Percentiles rank a stretch among this genome's conserved stretches.
Conservation (phyloP, 148 eudicot genomes). For the Diospyros lotus region DNA sequence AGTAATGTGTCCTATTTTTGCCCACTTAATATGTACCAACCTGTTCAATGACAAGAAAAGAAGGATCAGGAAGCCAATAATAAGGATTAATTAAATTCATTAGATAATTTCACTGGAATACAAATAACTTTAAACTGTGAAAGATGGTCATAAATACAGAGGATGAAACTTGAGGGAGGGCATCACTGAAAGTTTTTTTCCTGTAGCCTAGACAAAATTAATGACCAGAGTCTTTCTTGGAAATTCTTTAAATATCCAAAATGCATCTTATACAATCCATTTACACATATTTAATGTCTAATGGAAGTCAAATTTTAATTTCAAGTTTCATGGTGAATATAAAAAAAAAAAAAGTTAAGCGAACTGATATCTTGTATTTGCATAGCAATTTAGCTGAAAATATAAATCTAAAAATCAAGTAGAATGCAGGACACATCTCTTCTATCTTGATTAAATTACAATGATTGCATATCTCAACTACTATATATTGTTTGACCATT, state of each 20-base stretch:
- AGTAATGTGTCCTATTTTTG: not conserved
- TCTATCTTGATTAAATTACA: not conserved
- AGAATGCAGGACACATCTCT: too few relatives aligned
- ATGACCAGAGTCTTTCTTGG: not conserved
- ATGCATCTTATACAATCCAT: not conserved
- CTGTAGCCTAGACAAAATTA: not conserved
- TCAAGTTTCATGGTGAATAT: too few relatives aligned
- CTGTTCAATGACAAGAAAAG: not conserved
- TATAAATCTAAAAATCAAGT: too few relatives aligned
- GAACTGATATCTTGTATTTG: too few relatives aligned
- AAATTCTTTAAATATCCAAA: not conserved
- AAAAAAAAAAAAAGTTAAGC: too few relatives aligned
- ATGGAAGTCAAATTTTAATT: too few relatives aligned
- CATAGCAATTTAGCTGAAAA: too few relatives aligned
- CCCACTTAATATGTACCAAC: not conserved
- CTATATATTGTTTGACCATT: not conserved
- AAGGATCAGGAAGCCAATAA: not conserved
- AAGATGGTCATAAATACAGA: not conserved
- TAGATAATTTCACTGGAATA: not conserved
- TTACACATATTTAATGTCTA: too few relatives aligned
- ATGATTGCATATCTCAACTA: not conserved
- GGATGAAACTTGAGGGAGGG: not conserved
- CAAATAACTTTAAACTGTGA: not conserved
- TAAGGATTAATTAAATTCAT: not conserved
- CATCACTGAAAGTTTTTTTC: not conserved